A percentile compares a stretch with the other conserved stretches of the same genome.
phyloP scores from a whole-genome alignment of 129 eudicot genomes.

The Centrapalus pauciflorus region DNA sequence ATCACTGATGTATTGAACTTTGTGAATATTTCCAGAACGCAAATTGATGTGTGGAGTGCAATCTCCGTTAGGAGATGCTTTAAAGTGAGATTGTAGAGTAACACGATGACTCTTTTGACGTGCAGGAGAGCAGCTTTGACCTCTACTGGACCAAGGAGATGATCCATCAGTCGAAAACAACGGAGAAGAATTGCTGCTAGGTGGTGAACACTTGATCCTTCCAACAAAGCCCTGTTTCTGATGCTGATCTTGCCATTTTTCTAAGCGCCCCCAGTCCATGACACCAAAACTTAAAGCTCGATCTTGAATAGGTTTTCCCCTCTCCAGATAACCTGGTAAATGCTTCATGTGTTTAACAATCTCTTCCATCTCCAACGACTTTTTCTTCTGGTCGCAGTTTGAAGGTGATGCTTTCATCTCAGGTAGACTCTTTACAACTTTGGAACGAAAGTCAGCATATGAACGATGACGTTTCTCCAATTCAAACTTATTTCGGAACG shows the following conservation, averaged over 20 bases:
- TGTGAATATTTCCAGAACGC: constrained; percentile 12
- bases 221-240: constrained; percentile 21
- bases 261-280: constrained; percentile 70
- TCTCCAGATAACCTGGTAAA: constrained; percentile 69
- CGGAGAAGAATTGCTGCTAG: constrained; percentile 46
- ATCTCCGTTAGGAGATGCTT: constrained; percentile 32
- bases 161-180: constrained; percentile 56
- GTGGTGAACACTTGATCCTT: constrained; percentile 37
- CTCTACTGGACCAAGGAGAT: constrained; percentile 48
- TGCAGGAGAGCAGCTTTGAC: constrained; percentile 47
- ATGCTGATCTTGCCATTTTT: constrained; percentile 55
- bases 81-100: constrained; percentile 39
- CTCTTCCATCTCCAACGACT: constrained; percentile 47
- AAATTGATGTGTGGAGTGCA: constrained; percentile 14
- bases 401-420: constrained; percentile 23
- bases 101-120: constrained; percentile 35
- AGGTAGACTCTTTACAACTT: constrained; percentile 34
- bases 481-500: constrained; percentile 38
- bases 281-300: constrained; percentile 72
- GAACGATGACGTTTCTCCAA: constrained; percentile 34
- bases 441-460: constrained; percentile 48
- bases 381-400: constrained; percentile 19
- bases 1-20: constrained; percentile 20
- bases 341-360: constrained; percentile 76
- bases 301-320: constrained; percentile 46